These are phyloP conservation scores for Salix koriyanagi DNA, from an alignment of 345 rosid species.

Conservation along the genomic window DNA sequence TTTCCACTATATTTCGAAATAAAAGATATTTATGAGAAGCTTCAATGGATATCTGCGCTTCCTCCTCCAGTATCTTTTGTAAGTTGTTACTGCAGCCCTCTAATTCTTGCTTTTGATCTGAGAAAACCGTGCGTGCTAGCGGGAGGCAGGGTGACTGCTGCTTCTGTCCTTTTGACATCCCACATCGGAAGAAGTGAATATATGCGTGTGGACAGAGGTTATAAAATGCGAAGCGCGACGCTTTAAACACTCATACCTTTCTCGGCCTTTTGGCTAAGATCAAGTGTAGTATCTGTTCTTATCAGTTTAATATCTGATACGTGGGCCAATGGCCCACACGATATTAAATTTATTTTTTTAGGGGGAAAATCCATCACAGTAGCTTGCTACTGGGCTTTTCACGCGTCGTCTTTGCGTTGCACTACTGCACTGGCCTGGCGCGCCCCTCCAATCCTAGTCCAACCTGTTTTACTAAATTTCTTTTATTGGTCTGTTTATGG, in stretches of 20 bases:
- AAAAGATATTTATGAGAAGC: too few species aligned
- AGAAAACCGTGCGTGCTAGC: not conserved
- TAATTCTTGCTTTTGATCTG: not conserved
- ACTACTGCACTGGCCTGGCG: constrained; percentile 11
- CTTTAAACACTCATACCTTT: constrained; percentile 13
- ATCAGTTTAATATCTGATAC: constrained; percentile 15
- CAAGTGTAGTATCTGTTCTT: constrained; percentile 23
- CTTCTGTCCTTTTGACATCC: not conserved
- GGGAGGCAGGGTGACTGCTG: not conserved
- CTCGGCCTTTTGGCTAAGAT: constrained; percentile 73
- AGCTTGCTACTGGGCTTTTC: constrained; percentile 18
- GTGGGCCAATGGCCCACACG: not conserved
- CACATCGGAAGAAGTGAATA: not conserved
- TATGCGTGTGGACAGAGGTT: not conserved
- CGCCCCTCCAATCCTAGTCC: not conserved
- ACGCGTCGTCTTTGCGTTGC: constrained; percentile 15
- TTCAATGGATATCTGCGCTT: too few species aligned
- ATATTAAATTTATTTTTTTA: constrained; percentile 8
- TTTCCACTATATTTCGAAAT: too few species aligned
- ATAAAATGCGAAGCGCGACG: not conserved
- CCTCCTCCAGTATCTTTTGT: too few species aligned
- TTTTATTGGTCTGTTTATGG: too few species aligned
- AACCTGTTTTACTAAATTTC: fast-evolving
- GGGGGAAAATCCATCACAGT: not conserved
- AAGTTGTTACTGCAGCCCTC: too few species aligned